Evolutionary conservation across 2,329 filamentous ascomycete species (phyloP).

Genomic region (Truncatella angustata): DNA sequence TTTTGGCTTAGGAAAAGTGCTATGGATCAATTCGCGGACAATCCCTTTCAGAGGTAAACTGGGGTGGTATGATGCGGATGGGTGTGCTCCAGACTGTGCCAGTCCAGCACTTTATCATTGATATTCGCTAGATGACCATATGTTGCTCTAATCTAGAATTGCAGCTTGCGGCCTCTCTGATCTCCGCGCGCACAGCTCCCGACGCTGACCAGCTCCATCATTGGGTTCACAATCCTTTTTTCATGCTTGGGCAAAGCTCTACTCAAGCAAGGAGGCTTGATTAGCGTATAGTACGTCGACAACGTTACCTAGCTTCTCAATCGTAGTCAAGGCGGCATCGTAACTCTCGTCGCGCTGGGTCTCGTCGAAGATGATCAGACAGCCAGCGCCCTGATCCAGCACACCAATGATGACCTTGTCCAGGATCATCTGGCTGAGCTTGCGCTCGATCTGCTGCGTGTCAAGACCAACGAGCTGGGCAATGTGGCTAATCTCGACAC

Average conservation of each 20-base stretch:
- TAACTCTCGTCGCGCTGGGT: slow-evolving; percentile 90
- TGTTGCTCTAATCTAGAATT: background rate
- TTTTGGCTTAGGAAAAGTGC: no score
- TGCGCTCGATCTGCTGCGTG: slow-evolving; percentile 94
- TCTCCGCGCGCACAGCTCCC: background rate
- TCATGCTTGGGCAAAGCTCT: slow-evolving; percentile 25
- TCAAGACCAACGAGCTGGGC: slow-evolving; percentile 97
- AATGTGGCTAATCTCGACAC: slow-evolving; percentile 95
- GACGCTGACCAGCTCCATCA: background rate
- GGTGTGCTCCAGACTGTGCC: no score
- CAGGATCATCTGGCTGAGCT: slow-evolving; percentile 98
- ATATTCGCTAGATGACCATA: background rate
- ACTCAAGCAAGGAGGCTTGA: slow-evolving; percentile 94
- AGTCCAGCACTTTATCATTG: background rate
- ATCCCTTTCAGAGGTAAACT: no score
- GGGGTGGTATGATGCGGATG: no score
- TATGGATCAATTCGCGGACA: no score
- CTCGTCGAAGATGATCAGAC: slow-evolving; percentile 96
- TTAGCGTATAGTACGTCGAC: slow-evolving; percentile 98
- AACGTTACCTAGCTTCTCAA: slow-evolving; percentile 95
- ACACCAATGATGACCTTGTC: slow-evolving; percentile 99
- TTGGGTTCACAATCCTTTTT: no score
- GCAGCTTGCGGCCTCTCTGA: background rate
- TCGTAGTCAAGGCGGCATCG: slow-evolving; percentile 88
- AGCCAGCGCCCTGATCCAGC: slow-evolving; percentile 94